Evolutionary conservation across 108 stramenopile genomes (phyloP).

Genomic region (Aurantiochytrium sp.): DNA sequence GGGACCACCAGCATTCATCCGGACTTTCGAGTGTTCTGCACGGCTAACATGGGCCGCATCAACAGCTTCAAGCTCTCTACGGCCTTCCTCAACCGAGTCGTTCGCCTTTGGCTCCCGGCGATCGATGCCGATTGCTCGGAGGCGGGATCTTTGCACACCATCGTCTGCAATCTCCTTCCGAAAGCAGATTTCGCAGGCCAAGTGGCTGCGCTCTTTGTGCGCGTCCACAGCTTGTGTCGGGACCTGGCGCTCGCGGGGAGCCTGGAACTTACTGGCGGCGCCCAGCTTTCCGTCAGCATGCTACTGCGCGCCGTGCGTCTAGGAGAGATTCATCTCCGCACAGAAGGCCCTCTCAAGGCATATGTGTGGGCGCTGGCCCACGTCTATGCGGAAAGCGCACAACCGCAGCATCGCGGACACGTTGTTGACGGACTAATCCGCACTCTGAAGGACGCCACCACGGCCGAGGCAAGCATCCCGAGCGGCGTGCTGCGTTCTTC

Average conservation of each 20-base stretch:
- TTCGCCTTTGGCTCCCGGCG: slow-evolving; percentile 35
- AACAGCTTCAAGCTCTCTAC: slow-evolving; percentile 31
- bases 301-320: background rate
- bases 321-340: background rate
- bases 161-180: background rate
- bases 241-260: background rate
- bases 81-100: slow-evolving; percentile 29
- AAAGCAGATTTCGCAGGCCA: background rate
- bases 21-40: slow-evolving; percentile 13
- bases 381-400: background rate
- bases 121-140: background rate
- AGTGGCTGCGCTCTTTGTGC: background rate
- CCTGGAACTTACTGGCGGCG: background rate
- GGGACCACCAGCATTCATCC: background rate
- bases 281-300: background rate
- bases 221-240: background rate
- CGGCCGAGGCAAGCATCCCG: background rate
- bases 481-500: background rate
- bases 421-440: background rate
- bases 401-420: background rate
- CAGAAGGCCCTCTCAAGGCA: background rate
- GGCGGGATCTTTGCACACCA: background rate
- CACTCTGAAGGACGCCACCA: background rate
- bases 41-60: slow-evolving; percentile 14
- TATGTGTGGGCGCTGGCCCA: background rate